phyloP scores from a whole-genome alignment of 495 filamentous ascomycete species.

The Hyphodiscus hymeniophilus region DNA sequence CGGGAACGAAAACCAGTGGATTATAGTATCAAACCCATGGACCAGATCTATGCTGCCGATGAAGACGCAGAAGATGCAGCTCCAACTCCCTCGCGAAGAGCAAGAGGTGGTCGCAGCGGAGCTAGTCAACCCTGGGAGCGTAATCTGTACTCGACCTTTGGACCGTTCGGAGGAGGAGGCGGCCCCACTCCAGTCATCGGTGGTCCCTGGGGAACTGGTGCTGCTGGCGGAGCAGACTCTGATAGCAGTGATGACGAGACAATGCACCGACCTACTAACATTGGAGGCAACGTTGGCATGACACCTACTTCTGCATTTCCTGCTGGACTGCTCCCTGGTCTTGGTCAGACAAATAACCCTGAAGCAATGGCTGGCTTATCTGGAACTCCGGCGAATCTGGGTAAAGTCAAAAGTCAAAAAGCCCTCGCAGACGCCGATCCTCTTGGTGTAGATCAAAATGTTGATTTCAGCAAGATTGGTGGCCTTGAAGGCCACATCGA shows the following conservation, averaged over 20 bases:
- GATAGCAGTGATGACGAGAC: conserved; percentile 95
- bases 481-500: conserved; percentile 88
- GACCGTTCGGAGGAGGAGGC: conserved; percentile 82
- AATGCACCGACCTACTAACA: conserved; percentile 42
- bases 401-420: conserved; percentile 74
- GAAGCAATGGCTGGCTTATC: conserved; percentile 49
- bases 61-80: conserved; percentile 59
- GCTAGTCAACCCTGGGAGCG: conserved; percentile 54
- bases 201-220: conserved; percentile 67
- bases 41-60: conserved; percentile 53
- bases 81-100: conserved; percentile 58
- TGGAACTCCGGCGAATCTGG: conserved; percentile 76
- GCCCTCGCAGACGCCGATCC: conserved; percentile 86
- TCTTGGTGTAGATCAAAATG: conserved; percentile 79
- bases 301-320: conserved; percentile 61
- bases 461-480: conserved; percentile 89
- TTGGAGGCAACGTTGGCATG: conserved; percentile 62
- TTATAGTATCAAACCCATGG: conserved; percentile 70
- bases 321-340: conserved; percentile 42
- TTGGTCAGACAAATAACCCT: conserved; percentile 53
- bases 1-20: conserved; percentile 54
- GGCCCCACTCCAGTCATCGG: conserved; percentile 65
- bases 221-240: conserved; percentile 74
- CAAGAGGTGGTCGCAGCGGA: conserved; percentile 45
- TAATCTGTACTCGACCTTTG: conserved; percentile 73